Evolutionary conservation across 2,329 filamentous ascomycete genomes (phyloP).

Genomic region (Fusarium ambrosium): DNA sequence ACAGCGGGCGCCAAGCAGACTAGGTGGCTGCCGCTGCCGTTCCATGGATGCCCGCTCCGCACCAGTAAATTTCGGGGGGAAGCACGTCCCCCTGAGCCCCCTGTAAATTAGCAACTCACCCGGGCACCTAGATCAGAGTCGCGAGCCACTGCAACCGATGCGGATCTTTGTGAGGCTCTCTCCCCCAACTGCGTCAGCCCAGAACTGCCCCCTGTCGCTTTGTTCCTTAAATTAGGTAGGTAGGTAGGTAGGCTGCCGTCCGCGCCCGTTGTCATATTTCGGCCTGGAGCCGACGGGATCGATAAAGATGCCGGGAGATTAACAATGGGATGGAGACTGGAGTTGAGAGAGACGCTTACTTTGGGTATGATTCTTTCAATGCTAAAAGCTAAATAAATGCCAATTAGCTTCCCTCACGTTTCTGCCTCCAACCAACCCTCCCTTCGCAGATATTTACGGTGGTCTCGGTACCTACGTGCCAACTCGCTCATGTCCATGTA

Average conservation of each 20-base stretch:
- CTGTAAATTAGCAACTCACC: not conserved
- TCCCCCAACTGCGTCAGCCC: not conserved
- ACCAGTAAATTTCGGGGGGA: not conserved
- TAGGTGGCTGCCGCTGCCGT: not conserved
- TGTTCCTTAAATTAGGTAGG: slow-evolving; percentile 4
- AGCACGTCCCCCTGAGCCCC: not conserved
- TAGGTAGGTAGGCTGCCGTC: not conserved
- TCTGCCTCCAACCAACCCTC: not conserved
- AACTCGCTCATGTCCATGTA: not conserved
- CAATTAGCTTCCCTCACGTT: not conserved
- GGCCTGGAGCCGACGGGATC: not conserved
- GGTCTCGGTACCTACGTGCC: not conserved
- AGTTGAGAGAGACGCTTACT: not conserved
- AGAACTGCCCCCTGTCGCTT: not conserved
- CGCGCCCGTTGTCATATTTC: not conserved
- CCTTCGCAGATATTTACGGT: not conserved
- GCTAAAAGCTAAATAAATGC: not conserved
- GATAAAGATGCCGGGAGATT: not conserved
- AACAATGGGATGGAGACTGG: not conserved
- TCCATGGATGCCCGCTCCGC: not conserved
- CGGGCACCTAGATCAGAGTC: not conserved
- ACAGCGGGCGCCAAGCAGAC: not conserved
- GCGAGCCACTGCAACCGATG: not conserved
- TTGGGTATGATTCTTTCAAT: not conserved
- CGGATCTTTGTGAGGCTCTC: not conserved